Evolutionary conservation across 1,284 basidiomycete species (phyloP).

Genomic region (Ustilago loliicola): DNA sequence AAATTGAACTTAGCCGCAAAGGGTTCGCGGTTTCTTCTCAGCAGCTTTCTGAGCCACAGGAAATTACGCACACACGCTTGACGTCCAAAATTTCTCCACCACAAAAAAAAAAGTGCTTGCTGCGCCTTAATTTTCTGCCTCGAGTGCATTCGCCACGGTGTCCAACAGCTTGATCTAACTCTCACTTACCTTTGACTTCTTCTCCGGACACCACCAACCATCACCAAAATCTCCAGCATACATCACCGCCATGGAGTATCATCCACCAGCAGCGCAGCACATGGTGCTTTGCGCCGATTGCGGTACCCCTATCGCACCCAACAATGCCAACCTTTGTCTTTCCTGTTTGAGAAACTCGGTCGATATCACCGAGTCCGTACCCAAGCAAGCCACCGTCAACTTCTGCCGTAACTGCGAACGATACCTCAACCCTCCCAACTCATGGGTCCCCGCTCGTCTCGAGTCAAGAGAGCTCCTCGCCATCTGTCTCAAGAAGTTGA

Average conservation of each 20-base stretch:
- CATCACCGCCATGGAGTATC: conserved; percentile 57
- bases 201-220: neutral
- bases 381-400: conserved; percentile 94
- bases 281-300: conserved; percentile 72
- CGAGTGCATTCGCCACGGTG: conserved; percentile 19
- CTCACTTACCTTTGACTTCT: neutral
- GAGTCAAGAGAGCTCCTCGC: conserved; percentile 91
- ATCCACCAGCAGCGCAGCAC: conserved; percentile 62
- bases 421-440: conserved; percentile 89
- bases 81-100: conserved; percentile 43
- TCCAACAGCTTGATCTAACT: neutral
- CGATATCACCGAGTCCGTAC: conserved; percentile 97
- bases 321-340: conserved; percentile 96
- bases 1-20: neutral
- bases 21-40: conserved; percentile 3
- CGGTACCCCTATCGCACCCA: conserved; percentile 93
- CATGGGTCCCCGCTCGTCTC: conserved; percentile 87
- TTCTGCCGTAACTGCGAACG: conserved; percentile 97
- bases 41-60: conserved; percentile 8
- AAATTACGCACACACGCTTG: conserved; percentile 7
- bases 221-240: neutral
- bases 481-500: conserved; percentile 85
- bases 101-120: conserved; percentile 18
- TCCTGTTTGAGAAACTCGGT: conserved; percentile 89
- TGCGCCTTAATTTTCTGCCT: conserved; percentile 23